Conservation (phyloP, 2,329 filamentous ascomycete species). For the Alternaria burnsii region DNA sequence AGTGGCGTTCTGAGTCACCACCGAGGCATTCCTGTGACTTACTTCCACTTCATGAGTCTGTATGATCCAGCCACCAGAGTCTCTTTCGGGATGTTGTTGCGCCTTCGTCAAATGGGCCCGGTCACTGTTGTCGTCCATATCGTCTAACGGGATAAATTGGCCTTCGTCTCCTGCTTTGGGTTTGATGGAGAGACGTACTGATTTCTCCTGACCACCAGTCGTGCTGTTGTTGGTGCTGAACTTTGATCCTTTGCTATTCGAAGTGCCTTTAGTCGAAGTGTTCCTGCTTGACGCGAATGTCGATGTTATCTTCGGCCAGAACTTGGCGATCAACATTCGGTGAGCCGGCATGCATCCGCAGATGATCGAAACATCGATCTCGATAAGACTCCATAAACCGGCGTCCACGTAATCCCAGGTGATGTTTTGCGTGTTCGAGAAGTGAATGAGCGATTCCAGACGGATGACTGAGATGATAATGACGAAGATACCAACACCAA, state of each 20-base stretch:
- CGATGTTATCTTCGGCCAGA: conserved; percentile 25
- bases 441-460: conserved; percentile 52
- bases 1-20: background rate
- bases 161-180: conserved; percentile 26
- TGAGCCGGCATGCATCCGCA: conserved; percentile 55
- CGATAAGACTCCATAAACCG: conserved; percentile 53
- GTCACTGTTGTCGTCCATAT: conserved; percentile 25
- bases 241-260: conserved; percentile 1
- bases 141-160: conserved; percentile 32
- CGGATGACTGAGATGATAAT: conserved; percentile 54
- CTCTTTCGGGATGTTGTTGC: conserved; percentile 3
- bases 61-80: conserved; percentile 15
- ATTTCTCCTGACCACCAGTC: conserved; percentile 7
- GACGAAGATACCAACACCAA: conserved; percentile 51
- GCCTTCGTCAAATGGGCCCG: conserved; percentile 4
- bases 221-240: background rate
- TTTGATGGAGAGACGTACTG: conserved; percentile 22
- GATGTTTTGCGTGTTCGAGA: conserved; percentile 53
- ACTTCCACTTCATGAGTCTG: conserved; percentile 13
- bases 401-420: conserved; percentile 52
- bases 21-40: conserved; percentile 1
- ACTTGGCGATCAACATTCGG: conserved; percentile 23
- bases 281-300: conserved; percentile 20
- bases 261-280: conserved; percentile 5
- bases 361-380: conserved; percentile 44